These are phyloP conservation scores for Talaromyces amestolkiae DNA, from an alignment of 2,329 filamentous ascomycete species.

Conservation along the genomic window DNA sequence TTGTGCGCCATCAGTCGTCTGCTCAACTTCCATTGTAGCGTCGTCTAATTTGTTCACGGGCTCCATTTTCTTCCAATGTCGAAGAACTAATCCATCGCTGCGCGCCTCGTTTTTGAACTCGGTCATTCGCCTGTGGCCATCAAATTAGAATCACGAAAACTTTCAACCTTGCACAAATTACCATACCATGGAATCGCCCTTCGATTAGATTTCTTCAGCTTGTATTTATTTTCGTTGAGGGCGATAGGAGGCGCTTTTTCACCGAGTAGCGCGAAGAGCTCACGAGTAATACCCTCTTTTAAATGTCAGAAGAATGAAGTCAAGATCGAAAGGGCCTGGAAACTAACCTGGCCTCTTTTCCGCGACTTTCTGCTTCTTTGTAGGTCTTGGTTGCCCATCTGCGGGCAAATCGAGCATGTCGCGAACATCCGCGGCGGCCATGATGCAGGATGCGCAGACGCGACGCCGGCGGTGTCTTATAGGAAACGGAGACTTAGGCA, in stretches of 20 bases:
- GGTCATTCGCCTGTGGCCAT: conserved; percentile 59
- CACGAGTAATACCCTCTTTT: conserved; percentile 50
- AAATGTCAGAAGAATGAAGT: neutral
- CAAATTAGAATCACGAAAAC: conserved; percentile 53
- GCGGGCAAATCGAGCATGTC: conserved; percentile 79
- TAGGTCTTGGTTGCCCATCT: conserved; percentile 58
- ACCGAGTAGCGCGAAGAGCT: conserved; percentile 52
- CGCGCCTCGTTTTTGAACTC: conserved; percentile 77
- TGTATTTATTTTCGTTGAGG: conserved; percentile 53
- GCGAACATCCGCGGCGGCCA: conserved; percentile 77
- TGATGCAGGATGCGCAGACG: conserved; percentile 38
- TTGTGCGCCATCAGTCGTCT: conserved; percentile 36
- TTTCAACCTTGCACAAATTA: conserved; percentile 42
- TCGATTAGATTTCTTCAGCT: conserved; percentile 49
- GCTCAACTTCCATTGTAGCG: conserved; percentile 36
- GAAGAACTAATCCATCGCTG: conserved; percentile 66
- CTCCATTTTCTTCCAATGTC: conserved; percentile 75
- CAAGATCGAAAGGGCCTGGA: conserved; percentile 1
- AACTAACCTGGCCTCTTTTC: conserved; percentile 56
- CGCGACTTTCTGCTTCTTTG: conserved; percentile 72
- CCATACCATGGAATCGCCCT: conserved; percentile 46
- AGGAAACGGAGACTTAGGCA: neutral
- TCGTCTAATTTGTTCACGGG: conserved; percentile 41
- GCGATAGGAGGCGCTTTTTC: conserved; percentile 53
- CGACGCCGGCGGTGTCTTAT: neutral